phyloP scores from a whole-genome alignment of 805 yeast species.

The Scheffersomyces lignosus region DNA sequence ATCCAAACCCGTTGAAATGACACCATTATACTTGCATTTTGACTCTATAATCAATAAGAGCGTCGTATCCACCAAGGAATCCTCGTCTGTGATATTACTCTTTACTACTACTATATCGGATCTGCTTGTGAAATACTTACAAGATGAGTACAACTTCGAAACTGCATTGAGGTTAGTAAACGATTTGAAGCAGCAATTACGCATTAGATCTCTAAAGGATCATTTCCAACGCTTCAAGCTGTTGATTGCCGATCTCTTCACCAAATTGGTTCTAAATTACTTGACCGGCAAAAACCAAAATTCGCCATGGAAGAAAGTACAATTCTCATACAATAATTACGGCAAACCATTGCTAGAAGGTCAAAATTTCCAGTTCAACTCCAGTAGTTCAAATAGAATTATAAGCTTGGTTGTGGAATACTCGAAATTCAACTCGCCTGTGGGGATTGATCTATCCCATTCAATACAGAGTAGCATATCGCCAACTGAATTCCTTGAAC shows the following conservation, averaged over 20 bases:
- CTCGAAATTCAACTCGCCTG: slow-evolving; percentile 14
- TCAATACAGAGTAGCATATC: slow-evolving; percentile 26
- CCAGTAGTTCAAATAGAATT: slow-evolving; percentile 57
- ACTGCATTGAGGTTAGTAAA: slow-evolving; percentile 42
- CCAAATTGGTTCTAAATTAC: slow-evolving; percentile 41
- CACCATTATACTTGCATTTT: too few relatives aligned
- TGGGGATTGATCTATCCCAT: slow-evolving; percentile 43
- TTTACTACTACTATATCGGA: slow-evolving; percentile 14
- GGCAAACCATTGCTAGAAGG: slow-evolving; percentile 58
- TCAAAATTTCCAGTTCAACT: slow-evolving; percentile 45
- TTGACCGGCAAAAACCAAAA: slow-evolving; percentile 12
- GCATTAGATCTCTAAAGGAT: slow-evolving; percentile 41
- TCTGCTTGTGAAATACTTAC: slow-evolving; percentile 5
- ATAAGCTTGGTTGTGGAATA: slow-evolving; percentile 47
- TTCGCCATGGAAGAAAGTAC: slow-evolving; percentile 21
- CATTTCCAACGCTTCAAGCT: slow-evolving; percentile 32
- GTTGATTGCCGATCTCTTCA: slow-evolving; percentile 48
- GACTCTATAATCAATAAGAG: too few relatives aligned
- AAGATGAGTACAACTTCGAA: slow-evolving; percentile 49
- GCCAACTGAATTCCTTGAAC: slow-evolving; percentile 25
- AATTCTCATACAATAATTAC: slow-evolving; percentile 31
- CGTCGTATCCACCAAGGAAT: too few relatives aligned
- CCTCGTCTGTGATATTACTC: too few relatives aligned
- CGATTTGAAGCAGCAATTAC: slow-evolving; percentile 41
- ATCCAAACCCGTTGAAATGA: too few relatives aligned